phyloP scores from a whole-genome alignment of 495 filamentous ascomycete species.

The Bombardia bombarda region DNA sequence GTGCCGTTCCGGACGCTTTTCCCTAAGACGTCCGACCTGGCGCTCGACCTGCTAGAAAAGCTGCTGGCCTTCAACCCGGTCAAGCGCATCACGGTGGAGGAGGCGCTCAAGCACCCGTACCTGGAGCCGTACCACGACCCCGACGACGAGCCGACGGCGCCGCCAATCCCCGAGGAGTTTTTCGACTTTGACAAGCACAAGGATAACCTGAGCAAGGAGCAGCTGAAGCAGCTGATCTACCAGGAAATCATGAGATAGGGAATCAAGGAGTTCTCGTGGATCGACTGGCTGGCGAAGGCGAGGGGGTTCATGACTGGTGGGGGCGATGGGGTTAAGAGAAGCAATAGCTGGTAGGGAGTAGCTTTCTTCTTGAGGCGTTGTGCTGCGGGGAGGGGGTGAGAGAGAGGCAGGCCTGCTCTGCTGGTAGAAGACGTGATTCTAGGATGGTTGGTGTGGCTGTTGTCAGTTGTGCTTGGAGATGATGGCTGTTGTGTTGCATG shows the following conservation, averaged over 20 bases:
- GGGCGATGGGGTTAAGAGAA: too few relatives aligned
- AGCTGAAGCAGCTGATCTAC: slow-evolving; percentile 94
- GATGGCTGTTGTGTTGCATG: too few relatives aligned
- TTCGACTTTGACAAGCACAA: slow-evolving; percentile 99
- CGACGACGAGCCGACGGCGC: slow-evolving; percentile 94
- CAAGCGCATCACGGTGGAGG: slow-evolving; percentile 96
- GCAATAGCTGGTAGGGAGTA: too few relatives aligned
- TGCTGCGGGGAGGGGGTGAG: too few relatives aligned
- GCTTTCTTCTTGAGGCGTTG: too few relatives aligned
- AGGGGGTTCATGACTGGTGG: too few relatives aligned
- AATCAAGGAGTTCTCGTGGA: too few relatives aligned
- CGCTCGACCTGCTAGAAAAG: slow-evolving; percentile 90
- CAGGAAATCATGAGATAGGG: slow-evolving; percentile 97
- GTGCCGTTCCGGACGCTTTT: slow-evolving; percentile 96
- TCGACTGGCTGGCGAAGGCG: too few relatives aligned
- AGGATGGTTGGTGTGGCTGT: too few relatives aligned
- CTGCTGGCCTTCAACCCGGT: slow-evolving; percentile 96
- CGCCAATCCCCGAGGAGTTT: slow-evolving; percentile 96
- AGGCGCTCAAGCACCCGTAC: slow-evolving; percentile 95
- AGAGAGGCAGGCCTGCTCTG: too few relatives aligned
- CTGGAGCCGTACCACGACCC: slow-evolving; percentile 98
- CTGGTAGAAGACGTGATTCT: too few relatives aligned
- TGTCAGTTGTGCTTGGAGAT: too few relatives aligned
- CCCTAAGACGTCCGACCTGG: slow-evolving; percentile 90
- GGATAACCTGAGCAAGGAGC: slow-evolving; percentile 96